phyloP scores from a whole-genome alignment of 768 basidiomycete species.

The Boletus patriciae region DNA sequence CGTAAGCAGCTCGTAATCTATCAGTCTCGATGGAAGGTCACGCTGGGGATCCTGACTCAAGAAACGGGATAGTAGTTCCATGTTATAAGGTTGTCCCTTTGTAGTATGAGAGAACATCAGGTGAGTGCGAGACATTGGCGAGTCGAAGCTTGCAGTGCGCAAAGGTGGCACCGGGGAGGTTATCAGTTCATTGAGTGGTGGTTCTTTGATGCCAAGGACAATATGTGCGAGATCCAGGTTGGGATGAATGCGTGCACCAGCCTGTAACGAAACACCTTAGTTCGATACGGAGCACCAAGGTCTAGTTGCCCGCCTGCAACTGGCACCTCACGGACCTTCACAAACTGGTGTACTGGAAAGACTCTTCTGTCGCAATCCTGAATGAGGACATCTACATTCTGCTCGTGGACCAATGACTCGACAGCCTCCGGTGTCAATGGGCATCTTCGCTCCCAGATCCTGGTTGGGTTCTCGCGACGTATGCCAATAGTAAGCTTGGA shows the following conservation, averaged over 20 bases:
- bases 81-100: conserved; percentile 87
- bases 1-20: conserved; percentile 87
- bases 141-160: conserved; percentile 10
- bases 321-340: conserved; percentile 46
- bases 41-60: conserved; percentile 34
- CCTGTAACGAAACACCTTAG: conserved; percentile 45
- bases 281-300: not conserved
- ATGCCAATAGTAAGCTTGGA: conserved; percentile 50
- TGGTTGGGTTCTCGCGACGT: conserved; percentile 71
- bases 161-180: conserved; percentile 41
- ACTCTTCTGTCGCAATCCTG: conserved; percentile 77
- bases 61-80: conserved; percentile 69
- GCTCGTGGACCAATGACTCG: conserved; percentile 51
- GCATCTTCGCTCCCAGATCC: conserved; percentile 86
- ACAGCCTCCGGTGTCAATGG: conserved; percentile 82
- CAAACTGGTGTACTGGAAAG: conserved; percentile 62
- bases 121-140: conserved; percentile 57
- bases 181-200: conserved; percentile 62
- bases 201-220: conserved; percentile 87
- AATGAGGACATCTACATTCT: conserved; percentile 66
- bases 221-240: conserved; percentile 68
- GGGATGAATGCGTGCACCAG: conserved; percentile 66
- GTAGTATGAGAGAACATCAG: conserved; percentile 92
- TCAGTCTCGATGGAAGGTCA: conserved; percentile 47
- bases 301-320: not conserved